Base-by-base conservation (phyloP, 106 monocot genomes). In the Vanilla planifolia region DNA sequence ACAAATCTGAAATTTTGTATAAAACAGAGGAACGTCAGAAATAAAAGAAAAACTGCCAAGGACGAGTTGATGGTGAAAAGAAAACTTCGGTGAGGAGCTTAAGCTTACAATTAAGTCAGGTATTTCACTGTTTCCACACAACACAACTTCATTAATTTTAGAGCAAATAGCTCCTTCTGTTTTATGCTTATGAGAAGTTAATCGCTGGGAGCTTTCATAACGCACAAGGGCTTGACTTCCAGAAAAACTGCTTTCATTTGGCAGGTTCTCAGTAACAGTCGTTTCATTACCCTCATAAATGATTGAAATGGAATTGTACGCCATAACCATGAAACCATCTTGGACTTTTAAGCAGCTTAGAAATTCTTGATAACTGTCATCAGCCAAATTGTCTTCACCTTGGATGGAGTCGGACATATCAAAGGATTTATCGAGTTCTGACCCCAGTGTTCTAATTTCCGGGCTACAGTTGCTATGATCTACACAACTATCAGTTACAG, bases 271-370 rank as follows among this genome's bases (percentile, higher is more conserved):
- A 27, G 23, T 20, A 24, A 27, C 16, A 30, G 19, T 28, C 29
- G 36, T 15, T 29, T 47, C 55, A 48, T 52, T 41, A 44, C 60
- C 48, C 65, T 83, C 83, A 73, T 88, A 88, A 45, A 27, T 57
- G 26, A 83, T 48, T 28, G 36, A 24, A 63, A 65, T 37, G 48
- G 77, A 51, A 64, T 73, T 61, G 40, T 66, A 64, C 28, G 79
- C 79, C 30, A 83, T 39, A 61, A 88, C 34, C 79, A 83, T 79
- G 6, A 30, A 63, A 33, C 61, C 51, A 60, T 74, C 64, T 27
- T 67, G 42, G 19, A 79, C 21, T 35, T 50, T 83, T 32, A 83
- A 17, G 56, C 50, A 63, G 21, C 57, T 70, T 15, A 88, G 53
- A 73, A 83, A 83, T 61, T 25, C 55, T 24, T 37, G 43, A 55